Evolutionary conservation across 169 alveolate species (phyloP), one percentile per base, ranked within the genome.

Genomic region (Cryptosporidium sp.): DNA sequence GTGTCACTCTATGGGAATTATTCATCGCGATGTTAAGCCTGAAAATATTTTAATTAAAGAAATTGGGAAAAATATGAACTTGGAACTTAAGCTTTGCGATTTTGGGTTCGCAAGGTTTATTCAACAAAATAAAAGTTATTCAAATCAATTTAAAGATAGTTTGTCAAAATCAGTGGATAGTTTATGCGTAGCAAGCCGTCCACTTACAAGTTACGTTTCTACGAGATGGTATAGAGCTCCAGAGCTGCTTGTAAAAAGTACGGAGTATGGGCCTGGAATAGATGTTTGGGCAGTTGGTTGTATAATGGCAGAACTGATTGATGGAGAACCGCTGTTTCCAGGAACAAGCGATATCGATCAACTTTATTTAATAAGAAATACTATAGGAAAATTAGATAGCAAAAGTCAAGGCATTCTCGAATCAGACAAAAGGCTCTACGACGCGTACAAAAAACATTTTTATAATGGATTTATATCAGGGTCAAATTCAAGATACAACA

Each of bases 251-350:
- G 75, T 95, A 6, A 94, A 95, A 16, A 75, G 93, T 45, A 86
- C 91, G n/a, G 94, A 93, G 45, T 96, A 96, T 85, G 96, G 96
- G 3, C 91, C 92, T 70, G 96, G 92, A 91, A 96, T 96, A 1
- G 98, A 96, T 91, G 92, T 95, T 37, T 96, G 98, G 97, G 97
- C 98, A n/a, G 92, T 95, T 80, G 97, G 98, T 4, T 96, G 98
- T 85, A 95, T 96, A 18, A 95, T 96, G 98, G 98, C 97, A 21
- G 99, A 97, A 85, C 91, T 96, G 67, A 95, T 95, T 5, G 99
- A 97, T 86, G 98, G 98, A 12, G 94, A 96, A 62, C 99, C 99
- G 9, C 94, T 97, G 23, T 97, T 97, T 91, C 97, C 98, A 3
- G 99, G 99, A 0, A 97, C 96, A 86, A 93, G 94, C 70, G 98